A percentile compares a stretch with the other conserved stretches of the same genome.
Conservation (phyloP, 805 yeast species). For the Lachancea cidri region DNA sequence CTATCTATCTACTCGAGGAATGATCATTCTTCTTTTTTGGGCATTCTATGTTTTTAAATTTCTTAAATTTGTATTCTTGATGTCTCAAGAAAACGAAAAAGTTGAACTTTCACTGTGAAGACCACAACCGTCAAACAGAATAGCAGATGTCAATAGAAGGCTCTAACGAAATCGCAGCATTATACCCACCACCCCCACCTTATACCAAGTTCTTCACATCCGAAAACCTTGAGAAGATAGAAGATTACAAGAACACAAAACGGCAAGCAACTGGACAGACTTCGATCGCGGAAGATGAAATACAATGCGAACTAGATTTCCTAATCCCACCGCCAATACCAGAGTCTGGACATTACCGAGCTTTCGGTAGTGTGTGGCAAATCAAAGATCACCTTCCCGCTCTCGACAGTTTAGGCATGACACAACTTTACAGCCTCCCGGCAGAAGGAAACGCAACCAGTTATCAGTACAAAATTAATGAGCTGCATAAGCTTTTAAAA, state of each 20-base stretch:
- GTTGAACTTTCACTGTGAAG: not conserved
- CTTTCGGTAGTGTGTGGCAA: conserved; percentile 91
- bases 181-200: conserved; percentile 95
- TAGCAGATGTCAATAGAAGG: conserved; percentile 13
- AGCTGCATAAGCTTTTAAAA: conserved; percentile 72
- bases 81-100: not conserved
- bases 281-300: conserved; percentile 38
- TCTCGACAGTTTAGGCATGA: conserved; percentile 69
- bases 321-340: conserved; percentile 65
- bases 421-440: conserved; percentile 52
- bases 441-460: conserved; percentile 26
- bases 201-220: conserved; percentile 67
- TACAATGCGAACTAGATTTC: conserved; percentile 38
- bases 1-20: too few relatives aligned
- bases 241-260: conserved; percentile 20
- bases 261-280: conserved; percentile 31
- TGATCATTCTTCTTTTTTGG: too few relatives aligned
- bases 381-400: conserved; percentile 67
- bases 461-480: conserved; percentile 52
- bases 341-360: conserved; percentile 60
- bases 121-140: not conserved
- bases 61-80: too few relatives aligned
- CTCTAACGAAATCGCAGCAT: conserved; percentile 47
- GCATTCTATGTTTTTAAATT: too few relatives aligned
- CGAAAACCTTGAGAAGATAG: conserved; percentile 51